Percentiles rank a stretch among this genome's conserved stretches.
These are phyloP conservation scores for Suillus paluster DNA, from an alignment of 768 basidiomycete species.

Conservation along the genomic window DNA sequence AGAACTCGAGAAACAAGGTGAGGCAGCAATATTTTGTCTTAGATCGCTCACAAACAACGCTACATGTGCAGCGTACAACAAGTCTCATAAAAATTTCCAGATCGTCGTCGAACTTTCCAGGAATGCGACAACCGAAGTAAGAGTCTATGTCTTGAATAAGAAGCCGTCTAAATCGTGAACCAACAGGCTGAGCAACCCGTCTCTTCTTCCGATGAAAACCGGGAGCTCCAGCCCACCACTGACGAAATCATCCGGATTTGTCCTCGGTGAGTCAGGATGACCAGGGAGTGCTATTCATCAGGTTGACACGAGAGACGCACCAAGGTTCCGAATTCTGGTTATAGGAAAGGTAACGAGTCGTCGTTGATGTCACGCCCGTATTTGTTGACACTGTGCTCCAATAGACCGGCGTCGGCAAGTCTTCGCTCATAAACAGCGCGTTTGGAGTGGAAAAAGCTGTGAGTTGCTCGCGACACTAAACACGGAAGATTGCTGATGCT, in stretches of 20 bases:
- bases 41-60: background rate
- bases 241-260: background rate
- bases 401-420: slow-evolving; percentile 13
- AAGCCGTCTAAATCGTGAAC: background rate
- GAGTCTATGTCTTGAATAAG: background rate
- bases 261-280: slow-evolving; percentile 5
- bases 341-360: slow-evolving; percentile 10
- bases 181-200: background rate
- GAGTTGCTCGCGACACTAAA: background rate
- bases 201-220: background rate
- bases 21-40: background rate
- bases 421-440: slow-evolving; percentile 4
- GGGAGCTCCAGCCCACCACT: slow-evolving; percentile 3
- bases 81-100: background rate
- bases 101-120: background rate
- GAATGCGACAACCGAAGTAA: background rate
- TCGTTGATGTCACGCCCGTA: background rate
- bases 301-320: background rate
- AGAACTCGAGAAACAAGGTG: background rate
- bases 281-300: background rate
- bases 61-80: background rate
- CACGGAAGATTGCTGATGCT: background rate
- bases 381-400: background rate
- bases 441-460: slow-evolving; percentile 10
- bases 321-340: slow-evolving; percentile 14